A percentile compares a stretch with the other conserved stretches of the same genome.
phyloP scores from a whole-genome alignment of 164 flowering plant genomes.

The Tinospora cordifolia region DNA sequence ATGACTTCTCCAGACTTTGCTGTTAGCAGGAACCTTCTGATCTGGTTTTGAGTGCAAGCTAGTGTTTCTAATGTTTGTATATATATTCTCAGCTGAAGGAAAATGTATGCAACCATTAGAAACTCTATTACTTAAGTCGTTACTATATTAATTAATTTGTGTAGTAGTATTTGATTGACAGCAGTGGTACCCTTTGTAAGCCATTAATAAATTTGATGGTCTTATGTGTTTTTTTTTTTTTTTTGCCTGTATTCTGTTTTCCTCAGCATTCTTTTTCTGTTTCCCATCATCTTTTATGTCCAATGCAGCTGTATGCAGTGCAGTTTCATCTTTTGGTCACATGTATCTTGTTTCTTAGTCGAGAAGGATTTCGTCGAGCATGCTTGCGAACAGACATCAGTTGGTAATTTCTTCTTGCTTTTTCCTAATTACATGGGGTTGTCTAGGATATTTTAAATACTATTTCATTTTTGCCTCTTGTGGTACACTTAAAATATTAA shows the following conservation, averaged over 20 bases:
- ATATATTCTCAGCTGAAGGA: too few species aligned
- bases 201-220: not conserved
- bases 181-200: not conserved
- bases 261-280: not conserved
- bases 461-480: not conserved
- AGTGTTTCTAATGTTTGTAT: too few species aligned
- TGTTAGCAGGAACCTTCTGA: too few species aligned
- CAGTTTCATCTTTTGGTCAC: slow-evolving; percentile 89
- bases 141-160: not conserved
- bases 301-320: slow-evolving; percentile 74
- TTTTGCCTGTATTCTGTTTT: not conserved
- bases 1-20: too few species aligned
- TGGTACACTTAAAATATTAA: not conserved
- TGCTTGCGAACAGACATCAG: slow-evolving; percentile 72
- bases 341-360: slow-evolving; percentile 76
- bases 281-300: not conserved
- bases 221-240: not conserved
- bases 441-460: not conserved
- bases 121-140: too few species aligned
- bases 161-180: not conserved
- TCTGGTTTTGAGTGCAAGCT: too few species aligned
- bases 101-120: too few species aligned
- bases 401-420: slow-evolving; percentile 33
- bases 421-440: too few species aligned
- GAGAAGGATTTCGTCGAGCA: slow-evolving; percentile 96